Percentiles rank a stretch among this genome's conserved stretches.
Evolutionary conservation across 1,284 basidiomycete species (phyloP).

Genomic region (Rhodotorula sp.): DNA sequence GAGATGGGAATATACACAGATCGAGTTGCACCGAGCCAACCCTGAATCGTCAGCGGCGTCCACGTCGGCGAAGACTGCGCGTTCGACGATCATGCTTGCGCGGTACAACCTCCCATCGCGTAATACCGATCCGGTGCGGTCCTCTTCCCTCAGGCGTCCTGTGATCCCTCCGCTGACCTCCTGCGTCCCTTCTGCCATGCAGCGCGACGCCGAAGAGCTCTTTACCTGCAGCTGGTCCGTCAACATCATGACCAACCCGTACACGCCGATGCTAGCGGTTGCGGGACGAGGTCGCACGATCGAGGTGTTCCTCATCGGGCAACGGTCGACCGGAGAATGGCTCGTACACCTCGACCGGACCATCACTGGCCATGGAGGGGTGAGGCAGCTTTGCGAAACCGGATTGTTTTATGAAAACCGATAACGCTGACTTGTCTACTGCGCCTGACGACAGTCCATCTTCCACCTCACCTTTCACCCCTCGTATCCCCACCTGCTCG

Average conservation of each 20-base stretch:
- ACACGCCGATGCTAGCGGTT: slow-evolving; percentile 43
- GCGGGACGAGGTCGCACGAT: slow-evolving; percentile 40
- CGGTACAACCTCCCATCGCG: neutral
- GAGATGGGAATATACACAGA: neutral
- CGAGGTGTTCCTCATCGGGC: slow-evolving; percentile 41
- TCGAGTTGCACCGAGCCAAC: slow-evolving; percentile 10
- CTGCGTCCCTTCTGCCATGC: neutral
- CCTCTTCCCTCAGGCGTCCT: neutral
- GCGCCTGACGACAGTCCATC: slow-evolving; percentile 36
- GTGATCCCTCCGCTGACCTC: too few species aligned
- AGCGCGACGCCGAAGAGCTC: slow-evolving; percentile 31
- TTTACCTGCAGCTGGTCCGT: slow-evolving; percentile 44
- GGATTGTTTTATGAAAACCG: neutral
- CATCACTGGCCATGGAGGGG: slow-evolving; percentile 45
- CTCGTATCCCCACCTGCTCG: slow-evolving; percentile 45
- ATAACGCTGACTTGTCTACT: neutral
- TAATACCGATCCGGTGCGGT: neutral
- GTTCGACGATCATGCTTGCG: neutral
- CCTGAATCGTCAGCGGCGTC: neutral
- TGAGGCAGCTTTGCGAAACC: slow-evolving; percentile 15
- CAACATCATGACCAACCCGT: slow-evolving; percentile 39
- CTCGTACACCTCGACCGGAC: slow-evolving; percentile 26
- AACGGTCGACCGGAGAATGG: neutral
- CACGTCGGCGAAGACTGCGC: neutral
- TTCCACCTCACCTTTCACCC: slow-evolving; percentile 40